Base-by-base conservation (phyloP, 352 stramenopile species). In the Globisporangium yorkense region DNA sequence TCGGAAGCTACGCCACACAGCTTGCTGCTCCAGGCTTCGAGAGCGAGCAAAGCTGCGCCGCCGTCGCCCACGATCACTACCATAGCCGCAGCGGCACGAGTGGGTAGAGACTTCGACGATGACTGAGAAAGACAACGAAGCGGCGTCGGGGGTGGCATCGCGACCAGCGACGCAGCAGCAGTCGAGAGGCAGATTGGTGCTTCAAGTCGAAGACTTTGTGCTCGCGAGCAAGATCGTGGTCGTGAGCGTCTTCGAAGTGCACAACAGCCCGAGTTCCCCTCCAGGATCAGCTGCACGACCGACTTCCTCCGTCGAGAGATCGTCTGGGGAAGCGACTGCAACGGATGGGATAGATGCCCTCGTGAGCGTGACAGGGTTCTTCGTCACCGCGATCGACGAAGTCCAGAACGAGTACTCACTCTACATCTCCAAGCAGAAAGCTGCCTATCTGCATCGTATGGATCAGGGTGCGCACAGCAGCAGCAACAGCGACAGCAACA, bases 341-440 rank as follows among this genome's bases (percentile, higher is more conserved):
- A 24, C 9, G 9, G 33, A 41, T 27, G 24, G 10, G n/a, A 20
- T 4, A 1, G 29, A 51, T 8, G 40, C 44, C 21, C 21, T 7
- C 6, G 51, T 49, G 15, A 54, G 5, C n/a, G 29, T 61, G 7
- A 41, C 41, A 0, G 80, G 77, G 5, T 87, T 83, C 29, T 73
- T 70, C 18, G 61, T 89, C 20, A 66, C 66, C 15, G 80, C 77
- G n/a, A 67, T 67, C n/a, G 80, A 89, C 52, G 77, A 88, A 41
- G 65, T 80, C 13, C 77, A 86, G 54, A 88, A 87, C 47, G 77
- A 85, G 43, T 89, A 80, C 59, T 74, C 77, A 9, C 61, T 89
- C 0, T 87, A 80, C 27, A 59, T 88, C 20, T 70, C 70, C 1
- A 61, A 57, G 1, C 61, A 71, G 47, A 84, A 80, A 12, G 74